Conservation (phyloP, 2,329 filamentous ascomycete genomes). For the Talaromyces piceae region DNA sequence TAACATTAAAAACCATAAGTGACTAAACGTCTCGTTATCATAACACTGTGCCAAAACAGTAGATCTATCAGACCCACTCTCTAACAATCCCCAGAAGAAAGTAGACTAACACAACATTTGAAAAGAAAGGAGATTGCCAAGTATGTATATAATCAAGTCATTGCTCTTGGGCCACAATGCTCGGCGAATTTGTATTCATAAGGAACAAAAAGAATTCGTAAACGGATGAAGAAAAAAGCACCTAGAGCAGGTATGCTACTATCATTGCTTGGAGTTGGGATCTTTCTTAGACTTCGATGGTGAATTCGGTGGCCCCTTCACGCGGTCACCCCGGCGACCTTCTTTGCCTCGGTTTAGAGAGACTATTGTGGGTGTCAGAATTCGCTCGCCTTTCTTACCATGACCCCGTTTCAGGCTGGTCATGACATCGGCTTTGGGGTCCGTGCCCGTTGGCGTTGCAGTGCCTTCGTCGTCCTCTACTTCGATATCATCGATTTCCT, state of each 20-base stretch:
- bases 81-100: conserved; percentile 10
- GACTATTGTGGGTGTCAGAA: conserved; percentile 20
- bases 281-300: conserved; percentile 24
- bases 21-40: neutral
- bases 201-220: neutral
- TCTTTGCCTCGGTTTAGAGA: conserved; percentile 23
- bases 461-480: conserved; percentile 40
- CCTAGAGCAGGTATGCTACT: conserved; percentile 6
- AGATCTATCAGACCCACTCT: neutral
- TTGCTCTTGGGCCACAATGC: neutral
- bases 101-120: conserved; percentile 9
- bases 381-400: conserved; percentile 23
- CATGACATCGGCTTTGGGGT: conserved; percentile 27
- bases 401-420: conserved; percentile 24
- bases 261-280: conserved; percentile 18
- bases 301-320: conserved; percentile 25
- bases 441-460: conserved; percentile 26
- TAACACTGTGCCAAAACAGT: neutral
- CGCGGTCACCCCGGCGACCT: conserved; percentile 29
- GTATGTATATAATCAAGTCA: conserved; percentile 6
- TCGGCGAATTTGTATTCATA: neutral
- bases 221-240: neutral
- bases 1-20: too few relatives aligned
- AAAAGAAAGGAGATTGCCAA: conserved; percentile 13
- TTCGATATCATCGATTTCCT: conserved; percentile 38